A percentile compares a stretch with the other conserved stretches of the same genome.
Evolutionary conservation across 306 rosid genomes (phyloP).

Genomic region (Lagenaria siceraria): DNA sequence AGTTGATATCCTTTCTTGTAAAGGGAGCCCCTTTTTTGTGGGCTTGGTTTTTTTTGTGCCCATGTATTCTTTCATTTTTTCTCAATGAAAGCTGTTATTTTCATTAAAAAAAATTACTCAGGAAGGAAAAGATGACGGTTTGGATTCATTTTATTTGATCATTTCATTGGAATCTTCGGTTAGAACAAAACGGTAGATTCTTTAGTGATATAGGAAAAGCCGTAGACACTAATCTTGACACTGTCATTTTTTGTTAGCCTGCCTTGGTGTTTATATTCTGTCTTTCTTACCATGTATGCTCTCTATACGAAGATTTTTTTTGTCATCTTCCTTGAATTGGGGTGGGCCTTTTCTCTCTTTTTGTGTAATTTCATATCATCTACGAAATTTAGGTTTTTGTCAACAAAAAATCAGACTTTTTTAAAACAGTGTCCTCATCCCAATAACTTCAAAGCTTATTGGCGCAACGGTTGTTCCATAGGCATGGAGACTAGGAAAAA

Average conservation of each 20-base stretch:
- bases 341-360: neutral
- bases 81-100: too few species aligned
- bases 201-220: neutral
- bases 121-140: too few species aligned
- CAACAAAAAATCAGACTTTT: neutral
- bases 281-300: neutral
- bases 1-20: too few species aligned
- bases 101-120: too few species aligned
- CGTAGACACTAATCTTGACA: neutral
- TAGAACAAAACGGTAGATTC: neutral
- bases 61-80: too few species aligned
- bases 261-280: neutral
- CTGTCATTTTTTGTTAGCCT: neutral
- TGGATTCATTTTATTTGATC: neutral
- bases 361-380: neutral
- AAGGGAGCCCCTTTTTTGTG: too few species aligned
- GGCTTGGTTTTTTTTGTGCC: too few species aligned
- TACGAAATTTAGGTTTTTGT: neutral
- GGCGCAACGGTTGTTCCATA: neutral
- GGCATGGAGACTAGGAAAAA: neutral
- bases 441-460: neutral
- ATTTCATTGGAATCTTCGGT: neutral
- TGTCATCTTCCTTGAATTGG: neutral
- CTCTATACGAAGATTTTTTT: neutral
- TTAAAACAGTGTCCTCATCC: neutral